Evolutionary conservation across 495 filamentous ascomycete species (phyloP), one percentile per base, ranked within the genome.

Genomic region (Aspergillus leporis): DNA sequence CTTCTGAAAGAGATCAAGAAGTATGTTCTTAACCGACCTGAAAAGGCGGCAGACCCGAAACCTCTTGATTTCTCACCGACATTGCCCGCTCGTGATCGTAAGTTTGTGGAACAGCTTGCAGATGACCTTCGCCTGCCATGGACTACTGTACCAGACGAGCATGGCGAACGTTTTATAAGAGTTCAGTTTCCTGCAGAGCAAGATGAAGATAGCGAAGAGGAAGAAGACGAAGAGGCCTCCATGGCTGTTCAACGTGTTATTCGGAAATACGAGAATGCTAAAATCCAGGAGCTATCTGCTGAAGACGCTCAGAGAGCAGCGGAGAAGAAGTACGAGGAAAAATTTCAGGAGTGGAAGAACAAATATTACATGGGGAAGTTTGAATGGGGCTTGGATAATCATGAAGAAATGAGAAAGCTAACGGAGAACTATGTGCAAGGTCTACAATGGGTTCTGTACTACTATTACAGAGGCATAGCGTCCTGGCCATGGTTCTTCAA

Each of bases 401-500:
- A 96, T 49, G 80, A 85, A 19, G 91, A 96, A 67, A 81, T 98
- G 68, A 86, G 79, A 43, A 87, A 90, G 59, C 78, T 99, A 61
- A 86, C 90, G 1, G 91, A 96, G 74, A 99, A 98, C 76, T 99
- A 99, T 71, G 89, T 99, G 6, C 90, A 98, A 77, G 95, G 95
- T 28, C 75, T 99, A 51, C 95, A 99, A 67, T 99, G 95, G 95
- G 95, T 99, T 34, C 77, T 99, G 38, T 97, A 88, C 74, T 98
- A 98, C 75, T 99, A 99, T 69, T 98, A 99, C 69, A 87, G 89
- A 53, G 94, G 95, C 51, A 92, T 99, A 55, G 95, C 88, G 25
- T 97, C 93, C 51, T 99, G 95, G 95, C 90, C 94, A 23, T 99
- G 95, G 95, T 99, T 90, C 74, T 99, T 97, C 74, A 73, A 78